Base-by-base conservation (phyloP, 805 yeast genomes). In the Schizosaccharomyces osmophilus region DNA sequence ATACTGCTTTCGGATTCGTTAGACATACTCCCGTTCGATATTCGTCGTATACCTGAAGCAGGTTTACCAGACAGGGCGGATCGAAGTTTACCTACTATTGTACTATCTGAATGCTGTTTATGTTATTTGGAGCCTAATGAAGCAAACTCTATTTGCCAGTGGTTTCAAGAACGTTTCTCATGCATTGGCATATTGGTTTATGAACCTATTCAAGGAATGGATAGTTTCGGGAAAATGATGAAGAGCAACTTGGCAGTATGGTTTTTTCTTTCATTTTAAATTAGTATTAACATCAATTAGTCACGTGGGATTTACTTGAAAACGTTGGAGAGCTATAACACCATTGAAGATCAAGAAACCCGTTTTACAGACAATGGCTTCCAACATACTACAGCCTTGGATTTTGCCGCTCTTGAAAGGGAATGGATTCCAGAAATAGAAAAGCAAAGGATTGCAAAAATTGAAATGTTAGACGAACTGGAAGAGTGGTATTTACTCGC, bases 21-120 rank as follows among this genome's bases (percentile, higher is more conserved):
- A 6, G 36, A 51, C 11, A 22, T 51, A 24, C 8, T 17, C 26
- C 26, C 57, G 3, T 24, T 24, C 3, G 57, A 51, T 51, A 51
- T 51, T 51, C 31, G 36, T 24, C 17, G 26, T 17, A 22, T 51
- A 11, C 31, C 36, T 17, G 19, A 51, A 6, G 11, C 22, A 61
- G 42, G 42, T 17, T 36, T 39, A 17, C 39, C 39, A 32, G 48
- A 26, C 19, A 15, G 9, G 8, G 61, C 67, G 39, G 73, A 76
- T 63, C 61, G 66, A 9, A 48, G 67, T 1, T 48, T 70, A 2
- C 85, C 86, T 8, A 84, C 93, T 0, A 66, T 85, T 17, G 70
- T 85, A 2, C 68, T 85, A 22, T 80, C 86, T 64, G 94, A 85
- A 68, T 85, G 93, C 71, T 86, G 86, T 43, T 72, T 85, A 43